Evolutionary conservation across 1,284 basidiomycete species (phyloP).

Genomic region (Leccinum pseudoinsigne): DNA sequence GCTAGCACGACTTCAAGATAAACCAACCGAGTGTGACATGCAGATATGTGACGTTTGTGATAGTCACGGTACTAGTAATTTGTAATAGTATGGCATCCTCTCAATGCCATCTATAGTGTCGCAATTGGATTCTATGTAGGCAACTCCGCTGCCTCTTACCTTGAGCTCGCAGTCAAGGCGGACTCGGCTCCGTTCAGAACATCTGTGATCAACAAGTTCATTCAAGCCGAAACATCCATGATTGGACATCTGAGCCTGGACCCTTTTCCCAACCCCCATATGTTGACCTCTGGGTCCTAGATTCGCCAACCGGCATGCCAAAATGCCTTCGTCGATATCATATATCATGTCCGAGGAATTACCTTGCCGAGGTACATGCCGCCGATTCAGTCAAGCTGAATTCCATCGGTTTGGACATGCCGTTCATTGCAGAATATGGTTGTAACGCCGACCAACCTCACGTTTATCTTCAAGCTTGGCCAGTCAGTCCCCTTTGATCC

Average conservation of each 20-base stretch:
- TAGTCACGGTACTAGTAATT: too few species aligned
- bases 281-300: neutral
- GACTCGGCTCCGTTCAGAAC: neutral
- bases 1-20: neutral
- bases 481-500: neutral
- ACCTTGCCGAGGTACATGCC: neutral
- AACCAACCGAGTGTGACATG: too few species aligned
- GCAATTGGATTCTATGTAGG: too few species aligned
- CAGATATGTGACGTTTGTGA: neutral
- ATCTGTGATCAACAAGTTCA: neutral
- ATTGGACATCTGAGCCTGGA: neutral
- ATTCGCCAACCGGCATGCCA: neutral
- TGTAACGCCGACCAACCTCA: neutral
- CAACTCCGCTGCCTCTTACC: neutral
- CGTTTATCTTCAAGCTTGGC: neutral
- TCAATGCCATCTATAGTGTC: too few species aligned
- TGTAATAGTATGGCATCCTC: too few species aligned
- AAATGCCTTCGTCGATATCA: neutral
- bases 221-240: neutral
- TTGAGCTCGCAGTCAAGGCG: neutral
- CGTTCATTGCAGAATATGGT: conserved; percentile 5
- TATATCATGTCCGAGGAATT: neutral
- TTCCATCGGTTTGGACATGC: conserved; percentile 13
- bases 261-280: neutral
- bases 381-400: conserved; percentile 8